Conservation (phyloP, 2,329 filamentous ascomycete genomes). For the Pseudogymnoascus sp. region DNA sequence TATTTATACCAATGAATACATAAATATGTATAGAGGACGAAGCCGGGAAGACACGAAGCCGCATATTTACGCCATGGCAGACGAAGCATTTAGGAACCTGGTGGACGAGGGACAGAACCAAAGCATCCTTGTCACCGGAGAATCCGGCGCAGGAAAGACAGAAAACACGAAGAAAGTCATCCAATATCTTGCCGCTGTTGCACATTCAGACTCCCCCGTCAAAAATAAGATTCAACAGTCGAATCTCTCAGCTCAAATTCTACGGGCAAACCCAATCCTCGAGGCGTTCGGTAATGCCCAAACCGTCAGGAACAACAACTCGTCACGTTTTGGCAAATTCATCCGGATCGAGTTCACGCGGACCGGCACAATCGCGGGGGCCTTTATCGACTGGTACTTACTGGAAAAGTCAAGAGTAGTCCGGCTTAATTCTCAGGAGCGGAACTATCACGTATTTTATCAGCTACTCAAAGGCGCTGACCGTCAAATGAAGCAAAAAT, state of each 20-base stretch:
- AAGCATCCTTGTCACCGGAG: constrained; percentile 94
- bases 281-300: constrained; percentile 98
- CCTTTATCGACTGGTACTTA: constrained; percentile 97
- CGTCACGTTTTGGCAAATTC: constrained; percentile 96
- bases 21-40: constrained; percentile 95
- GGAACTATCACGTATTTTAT: constrained; percentile 97
- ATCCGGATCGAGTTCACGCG: constrained; percentile 93
- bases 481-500: constrained; percentile 61
- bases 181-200: constrained; percentile 92
- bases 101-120: constrained; percentile 94
- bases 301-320: constrained; percentile 96
- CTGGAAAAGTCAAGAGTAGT: constrained; percentile 98
- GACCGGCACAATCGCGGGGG: constrained; percentile 82
- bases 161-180: constrained; percentile 99
- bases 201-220: constrained; percentile 67
- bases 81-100: constrained; percentile 90
- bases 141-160: constrained; percentile 96
- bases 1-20: constrained; percentile 93
- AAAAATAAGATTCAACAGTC: constrained; percentile 58
- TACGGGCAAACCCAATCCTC: constrained; percentile 91
- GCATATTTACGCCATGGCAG: constrained; percentile 96
- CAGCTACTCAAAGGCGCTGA: constrained; percentile 85
- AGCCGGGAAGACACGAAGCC: constrained; percentile 90
- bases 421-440: constrained; percentile 74
- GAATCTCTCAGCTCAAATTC: constrained; percentile 90